A percentile compares a stretch with the other conserved stretches of the same genome.
Evolutionary conservation across 2,329 filamentous ascomycete species (phyloP).

Genomic region (Myriosclerotinia curreyana): DNA sequence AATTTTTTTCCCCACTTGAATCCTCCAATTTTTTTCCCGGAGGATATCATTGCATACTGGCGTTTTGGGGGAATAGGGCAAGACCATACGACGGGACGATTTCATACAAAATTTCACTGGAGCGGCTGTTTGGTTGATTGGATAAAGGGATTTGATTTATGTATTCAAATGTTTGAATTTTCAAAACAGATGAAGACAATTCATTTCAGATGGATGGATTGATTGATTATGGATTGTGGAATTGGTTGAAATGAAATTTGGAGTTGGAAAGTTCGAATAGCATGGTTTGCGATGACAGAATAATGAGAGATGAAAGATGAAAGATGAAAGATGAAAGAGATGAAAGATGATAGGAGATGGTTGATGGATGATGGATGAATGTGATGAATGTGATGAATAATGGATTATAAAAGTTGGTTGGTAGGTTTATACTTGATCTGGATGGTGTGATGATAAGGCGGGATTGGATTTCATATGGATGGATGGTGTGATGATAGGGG

Average conservation of each 20-base stretch:
- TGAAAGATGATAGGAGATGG: background rate
- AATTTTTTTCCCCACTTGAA: background rate
- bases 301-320: conserved; percentile 7
- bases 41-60: background rate
- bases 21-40: background rate
- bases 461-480: background rate
- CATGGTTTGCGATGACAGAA: background rate
- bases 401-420: too few relatives aligned
- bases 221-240: background rate
- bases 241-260: conserved; percentile 3
- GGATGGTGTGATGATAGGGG: conserved; percentile 1
- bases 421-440: background rate
- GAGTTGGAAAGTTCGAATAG: conserved; percentile 5
- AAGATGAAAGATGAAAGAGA: background rate
- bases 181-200: background rate
- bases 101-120: conserved; percentile 4
- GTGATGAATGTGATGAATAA: too few relatives aligned
- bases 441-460: background rate
- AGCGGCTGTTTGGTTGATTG: background rate
- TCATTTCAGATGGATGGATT: background rate
- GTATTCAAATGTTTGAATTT: conserved; percentile 6
- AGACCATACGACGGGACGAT: background rate
- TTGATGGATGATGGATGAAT: background rate
- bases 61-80: background rate
- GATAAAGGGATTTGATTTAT: background rate